Conservation (phyloP, 805 yeast species). For the Limtongia smithiae region DNA sequence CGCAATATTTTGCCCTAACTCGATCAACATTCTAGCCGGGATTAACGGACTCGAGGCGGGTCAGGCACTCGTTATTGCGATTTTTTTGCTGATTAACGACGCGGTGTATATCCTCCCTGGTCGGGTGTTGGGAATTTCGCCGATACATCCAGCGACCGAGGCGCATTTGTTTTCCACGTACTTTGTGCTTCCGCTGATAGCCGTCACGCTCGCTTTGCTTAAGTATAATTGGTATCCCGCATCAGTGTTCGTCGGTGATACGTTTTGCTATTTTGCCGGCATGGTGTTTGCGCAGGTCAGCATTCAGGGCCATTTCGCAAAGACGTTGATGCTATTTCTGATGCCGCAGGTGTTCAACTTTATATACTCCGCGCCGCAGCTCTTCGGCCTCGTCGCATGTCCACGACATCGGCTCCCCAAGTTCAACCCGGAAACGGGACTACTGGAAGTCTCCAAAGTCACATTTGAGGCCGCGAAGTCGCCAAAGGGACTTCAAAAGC, state of each 20-base stretch:
- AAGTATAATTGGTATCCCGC: slow-evolving; percentile 90
- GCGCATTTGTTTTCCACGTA: slow-evolving; percentile 80
- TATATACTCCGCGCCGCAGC: slow-evolving; percentile 85
- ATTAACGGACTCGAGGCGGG: slow-evolving; percentile 96
- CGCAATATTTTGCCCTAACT: slow-evolving; percentile 91
- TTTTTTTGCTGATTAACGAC: slow-evolving; percentile 73
- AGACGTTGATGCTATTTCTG: slow-evolving; percentile 80
- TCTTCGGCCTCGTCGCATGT: slow-evolving; percentile 81
- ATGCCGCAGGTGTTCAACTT: slow-evolving; percentile 91
- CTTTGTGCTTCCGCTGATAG: slow-evolving; percentile 78
- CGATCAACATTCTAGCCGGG: slow-evolving; percentile 94
- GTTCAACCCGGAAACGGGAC: slow-evolving; percentile 62
- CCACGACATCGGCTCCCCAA: slow-evolving; percentile 93
- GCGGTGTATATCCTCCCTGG: slow-evolving; percentile 54
- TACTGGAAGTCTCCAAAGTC: slow-evolving; percentile 65
- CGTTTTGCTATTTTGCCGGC: slow-evolving; percentile 96
- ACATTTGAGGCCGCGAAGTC: slow-evolving; percentile 31
- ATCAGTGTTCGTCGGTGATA: slow-evolving; percentile 92
- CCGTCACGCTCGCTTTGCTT: slow-evolving; percentile 73
- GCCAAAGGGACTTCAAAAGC: slow-evolving; percentile 26
- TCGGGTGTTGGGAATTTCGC: slow-evolving; percentile 8
- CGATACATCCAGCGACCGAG: slow-evolving; percentile 57
- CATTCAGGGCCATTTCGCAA: slow-evolving; percentile 92
- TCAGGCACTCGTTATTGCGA: slow-evolving; percentile 75
- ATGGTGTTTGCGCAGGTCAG: slow-evolving; percentile 98